Evolutionary conservation across 768 basidiomycete genomes (phyloP).

Genomic region (Boletus rufocinnamomeus): DNA sequence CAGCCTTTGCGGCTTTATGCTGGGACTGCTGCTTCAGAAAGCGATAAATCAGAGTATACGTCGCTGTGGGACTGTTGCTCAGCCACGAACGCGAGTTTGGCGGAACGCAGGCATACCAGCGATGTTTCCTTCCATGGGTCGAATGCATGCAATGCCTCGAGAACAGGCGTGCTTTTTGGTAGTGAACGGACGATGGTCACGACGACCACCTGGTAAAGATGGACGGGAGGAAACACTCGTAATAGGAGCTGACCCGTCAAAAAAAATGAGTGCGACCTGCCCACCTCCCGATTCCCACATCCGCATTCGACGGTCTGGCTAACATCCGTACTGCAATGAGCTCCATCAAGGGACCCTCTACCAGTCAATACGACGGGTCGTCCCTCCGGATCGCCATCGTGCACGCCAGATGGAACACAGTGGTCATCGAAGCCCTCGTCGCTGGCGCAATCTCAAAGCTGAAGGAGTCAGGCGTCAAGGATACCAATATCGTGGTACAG

Average conservation of each 20-base stretch:
- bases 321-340: conserved; percentile 17
- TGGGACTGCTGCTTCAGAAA: conserved; percentile 71
- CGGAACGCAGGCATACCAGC: conserved; percentile 44
- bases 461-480: conserved; percentile 82
- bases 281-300: conserved; percentile 21
- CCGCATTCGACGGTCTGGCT: neutral
- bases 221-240: neutral
- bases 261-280: neutral
- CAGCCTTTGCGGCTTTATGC: conserved; percentile 66
- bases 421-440: conserved; percentile 83
- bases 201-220: neutral
- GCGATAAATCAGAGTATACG: conserved; percentile 74
- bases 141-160: conserved; percentile 3
- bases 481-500: conserved; percentile 86
- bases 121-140: conserved; percentile 50
- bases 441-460: conserved; percentile 78
- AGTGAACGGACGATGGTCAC: neutral
- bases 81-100: conserved; percentile 11
- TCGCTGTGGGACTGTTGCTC: conserved; percentile 45
- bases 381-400: conserved; percentile 86
- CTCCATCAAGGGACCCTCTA: conserved; percentile 76
- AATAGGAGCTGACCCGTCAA: neutral
- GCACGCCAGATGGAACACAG: conserved; percentile 94
- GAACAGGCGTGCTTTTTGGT: neutral
- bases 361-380: conserved; percentile 74